Base-by-base conservation (phyloP, 257 asterid genomes). In the Nicotiana tabacum region DNA sequence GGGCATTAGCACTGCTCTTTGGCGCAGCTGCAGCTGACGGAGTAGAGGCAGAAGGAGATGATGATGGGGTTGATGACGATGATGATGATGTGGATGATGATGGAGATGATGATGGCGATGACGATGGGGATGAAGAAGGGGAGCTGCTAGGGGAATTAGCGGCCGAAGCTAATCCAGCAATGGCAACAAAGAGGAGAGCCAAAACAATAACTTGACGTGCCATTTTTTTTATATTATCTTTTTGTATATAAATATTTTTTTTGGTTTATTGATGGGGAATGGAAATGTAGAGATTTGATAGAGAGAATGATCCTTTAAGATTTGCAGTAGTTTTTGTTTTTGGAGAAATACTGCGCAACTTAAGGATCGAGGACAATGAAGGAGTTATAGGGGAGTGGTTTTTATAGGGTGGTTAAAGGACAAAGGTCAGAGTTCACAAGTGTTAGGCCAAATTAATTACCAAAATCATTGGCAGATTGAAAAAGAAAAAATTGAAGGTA, bases 161-260 rank as follows among this genome's bases (percentile, higher is more conserved):
- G 21, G 93, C 94, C 17, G 97, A 85, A 21, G 82, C 94, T 79
- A 83, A 85, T 4, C 91, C 95, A 11, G 72, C 87, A 15, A 87
- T 46, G 82, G 87, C 95, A 76, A 89, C 84, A 81, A 91, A 79
- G 77, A 91, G 32, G 33, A 92, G 46, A 37, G 91, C 92, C 48
- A 92, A 85, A 17, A 84, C 89, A 66, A 88, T 56, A 81, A 79
- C 66, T 61, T 89, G 95, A 43, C 93, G 93, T 13, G 91, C 94
- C 98, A 93, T 93, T 85, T 84, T 88, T 35, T 35, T 60, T 29
- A 5, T 74, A 5, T 11, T 0, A 1, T 35, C 13, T 3, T 77
- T 48, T 82, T 35, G 18, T 24, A n/a, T 39, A 18, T 43, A 24
- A 1, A 0, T 9, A 6, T 53, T 48, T 67, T 46, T 24, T 8